These are phyloP conservation scores for Chaetomium globosum DNA, from an alignment of 2,329 filamentous ascomycete species.

Conservation along the genomic window DNA sequence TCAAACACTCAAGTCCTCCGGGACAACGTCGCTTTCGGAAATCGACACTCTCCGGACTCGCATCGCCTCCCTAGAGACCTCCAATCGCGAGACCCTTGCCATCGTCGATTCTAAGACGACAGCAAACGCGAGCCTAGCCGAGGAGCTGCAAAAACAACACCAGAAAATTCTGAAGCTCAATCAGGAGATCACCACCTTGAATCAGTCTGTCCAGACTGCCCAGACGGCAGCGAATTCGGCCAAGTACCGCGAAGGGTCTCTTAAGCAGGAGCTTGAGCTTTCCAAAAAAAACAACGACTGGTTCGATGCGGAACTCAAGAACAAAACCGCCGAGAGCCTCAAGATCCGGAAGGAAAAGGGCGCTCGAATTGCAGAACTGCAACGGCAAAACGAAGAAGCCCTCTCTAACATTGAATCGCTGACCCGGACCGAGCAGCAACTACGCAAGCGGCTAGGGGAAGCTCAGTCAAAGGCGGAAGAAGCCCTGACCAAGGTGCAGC, in stretches of 20 bases:
- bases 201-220: constrained; percentile 80
- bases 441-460: constrained; percentile 80
- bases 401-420: constrained; percentile 75
- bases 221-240: constrained; percentile 78
- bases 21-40: constrained; percentile 72
- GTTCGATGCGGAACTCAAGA: constrained; percentile 89
- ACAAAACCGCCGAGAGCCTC: constrained; percentile 80
- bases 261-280: constrained; percentile 88
- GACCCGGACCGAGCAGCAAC: constrained; percentile 75
- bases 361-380: constrained; percentile 81
- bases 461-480: constrained; percentile 87
- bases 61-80: constrained; percentile 83
- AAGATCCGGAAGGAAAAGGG: constrained; percentile 96
- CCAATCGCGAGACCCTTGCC: constrained; percentile 86
- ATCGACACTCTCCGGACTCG: constrained; percentile 77
- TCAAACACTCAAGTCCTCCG: constrained; percentile 73
- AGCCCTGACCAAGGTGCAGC: constrained; percentile 76
- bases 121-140: constrained; percentile 80
- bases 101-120: constrained; percentile 88
- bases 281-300: constrained; percentile 90
- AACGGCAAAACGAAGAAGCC: constrained; percentile 85
- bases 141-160: constrained; percentile 86
- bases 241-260: constrained; percentile 85
- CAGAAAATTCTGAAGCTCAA: constrained; percentile 82
- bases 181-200: constrained; percentile 77